phyloP scores from a whole-genome alignment of 345 rosid species.

The Moricandia moricandioides region DNA sequence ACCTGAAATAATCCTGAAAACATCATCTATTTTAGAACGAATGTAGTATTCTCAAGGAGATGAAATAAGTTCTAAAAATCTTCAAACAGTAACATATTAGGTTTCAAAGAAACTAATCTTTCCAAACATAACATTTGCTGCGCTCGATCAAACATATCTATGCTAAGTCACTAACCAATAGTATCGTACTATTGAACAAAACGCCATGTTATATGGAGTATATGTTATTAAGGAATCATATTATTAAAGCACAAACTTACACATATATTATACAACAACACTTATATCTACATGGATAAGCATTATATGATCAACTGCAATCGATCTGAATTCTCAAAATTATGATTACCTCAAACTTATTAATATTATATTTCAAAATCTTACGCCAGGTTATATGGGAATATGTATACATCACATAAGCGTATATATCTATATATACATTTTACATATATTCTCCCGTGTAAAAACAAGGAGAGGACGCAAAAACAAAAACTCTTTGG shows the following conservation, averaged over 20 bases:
- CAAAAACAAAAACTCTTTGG: neutral
- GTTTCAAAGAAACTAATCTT: too few species aligned
- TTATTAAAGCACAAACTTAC: neutral
- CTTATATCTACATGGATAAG: neutral
- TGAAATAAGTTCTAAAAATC: neutral
- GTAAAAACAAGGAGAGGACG: neutral
- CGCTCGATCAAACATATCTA: neutral
- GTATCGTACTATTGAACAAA: neutral
- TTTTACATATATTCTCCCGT: neutral
- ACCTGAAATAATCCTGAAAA: too few species aligned
- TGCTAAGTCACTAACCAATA: neutral
- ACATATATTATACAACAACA: neutral
- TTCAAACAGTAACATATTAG: too few species aligned
- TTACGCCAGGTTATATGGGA: neutral
- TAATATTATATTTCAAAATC: neutral
- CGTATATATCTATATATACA: neutral
- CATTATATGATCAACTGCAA: neutral
- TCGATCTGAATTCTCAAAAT: neutral
- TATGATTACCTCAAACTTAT: too few species aligned
- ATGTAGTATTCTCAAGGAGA: neutral
- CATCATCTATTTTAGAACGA: too few species aligned
- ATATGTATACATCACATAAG: neutral
- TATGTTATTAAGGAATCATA: constrained; percentile 8
- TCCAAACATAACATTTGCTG: too few species aligned
- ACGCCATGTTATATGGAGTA: neutral